Conservation (phyloP, 768 basidiomycete genomes). For the Russula dissimulans region DNA sequence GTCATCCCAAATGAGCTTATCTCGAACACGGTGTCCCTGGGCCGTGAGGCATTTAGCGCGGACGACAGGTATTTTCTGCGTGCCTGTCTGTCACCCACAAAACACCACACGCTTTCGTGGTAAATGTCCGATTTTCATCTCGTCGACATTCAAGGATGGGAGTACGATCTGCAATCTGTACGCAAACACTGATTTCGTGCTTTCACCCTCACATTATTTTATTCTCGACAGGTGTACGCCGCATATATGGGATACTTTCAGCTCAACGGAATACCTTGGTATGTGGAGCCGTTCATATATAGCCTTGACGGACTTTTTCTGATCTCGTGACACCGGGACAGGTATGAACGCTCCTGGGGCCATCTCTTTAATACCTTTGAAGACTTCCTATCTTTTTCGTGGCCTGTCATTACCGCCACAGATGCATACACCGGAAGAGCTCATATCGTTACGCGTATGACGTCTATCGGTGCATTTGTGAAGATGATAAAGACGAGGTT, state of each 20-base stretch:
- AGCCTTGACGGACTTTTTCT: neutral
- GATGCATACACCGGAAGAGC: slow-evolving; percentile 61
- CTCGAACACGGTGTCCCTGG: neutral
- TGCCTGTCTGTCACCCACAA: neutral
- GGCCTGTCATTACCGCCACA: slow-evolving; percentile 75
- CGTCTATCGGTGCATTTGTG: slow-evolving; percentile 62
- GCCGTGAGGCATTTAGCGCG: neutral
- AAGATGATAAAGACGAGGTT: slow-evolving; percentile 87
- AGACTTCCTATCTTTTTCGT: slow-evolving; percentile 70
- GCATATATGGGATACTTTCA: slow-evolving; percentile 78
- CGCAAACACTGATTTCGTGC: slow-evolving; percentile 23
- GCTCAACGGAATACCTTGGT: slow-evolving; percentile 61
- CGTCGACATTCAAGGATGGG: slow-evolving; percentile 71
- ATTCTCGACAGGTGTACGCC: slow-evolving; percentile 43
- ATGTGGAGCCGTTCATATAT: slow-evolving; percentile 7
- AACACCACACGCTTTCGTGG: neutral
- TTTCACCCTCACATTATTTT: neutral
- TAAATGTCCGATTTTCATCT: slow-evolving; percentile 60
- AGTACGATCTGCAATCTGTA: slow-evolving; percentile 72
- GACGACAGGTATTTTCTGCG: neutral
- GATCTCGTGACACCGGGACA: slow-evolving; percentile 23
- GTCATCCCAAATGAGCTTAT: neutral
- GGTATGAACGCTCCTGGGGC: slow-evolving; percentile 78
- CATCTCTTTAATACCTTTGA: slow-evolving; percentile 71
- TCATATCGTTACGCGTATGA: slow-evolving; percentile 72